Evolutionary conservation across 2,329 filamentous ascomycete species (phyloP).

Genomic region (Chalara sp.): DNA sequence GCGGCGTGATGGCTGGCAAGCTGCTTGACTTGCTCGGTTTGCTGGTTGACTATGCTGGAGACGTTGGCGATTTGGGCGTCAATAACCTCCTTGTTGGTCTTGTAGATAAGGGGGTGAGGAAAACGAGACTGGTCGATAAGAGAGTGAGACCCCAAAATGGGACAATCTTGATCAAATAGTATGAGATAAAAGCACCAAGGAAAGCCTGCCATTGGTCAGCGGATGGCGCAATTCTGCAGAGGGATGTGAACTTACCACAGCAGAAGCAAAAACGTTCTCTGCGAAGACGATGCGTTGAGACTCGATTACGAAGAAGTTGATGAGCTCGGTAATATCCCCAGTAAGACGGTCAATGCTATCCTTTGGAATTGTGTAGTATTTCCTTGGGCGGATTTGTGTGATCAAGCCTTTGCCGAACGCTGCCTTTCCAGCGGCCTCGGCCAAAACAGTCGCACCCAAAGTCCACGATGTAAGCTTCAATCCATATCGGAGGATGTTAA

Average conservation of each 20-base stretch:
- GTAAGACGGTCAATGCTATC: constrained; percentile 55
- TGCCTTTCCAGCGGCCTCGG: constrained; percentile 55
- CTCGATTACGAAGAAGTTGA: constrained; percentile 69
- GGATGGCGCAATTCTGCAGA: neutral
- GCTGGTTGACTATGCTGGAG: constrained; percentile 50
- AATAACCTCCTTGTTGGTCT: constrained; percentile 63
- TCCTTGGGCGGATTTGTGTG: constrained; percentile 58
- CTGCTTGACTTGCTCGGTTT: constrained; percentile 55
- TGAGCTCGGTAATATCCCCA: constrained; percentile 58
- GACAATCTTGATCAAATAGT: constrained; percentile 63
- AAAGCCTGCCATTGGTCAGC: constrained; percentile 41
- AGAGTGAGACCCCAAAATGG: constrained; percentile 64
- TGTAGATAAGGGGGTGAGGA: constrained; percentile 58
- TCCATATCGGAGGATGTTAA: constrained; percentile 58
- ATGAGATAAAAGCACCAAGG: constrained; percentile 55
- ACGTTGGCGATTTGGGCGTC: constrained; percentile 54
- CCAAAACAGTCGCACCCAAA: constrained; percentile 51
- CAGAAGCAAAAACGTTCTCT: constrained; percentile 57
- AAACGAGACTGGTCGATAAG: constrained; percentile 50
- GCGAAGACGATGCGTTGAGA: constrained; percentile 61
- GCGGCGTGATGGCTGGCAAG: constrained; percentile 58
- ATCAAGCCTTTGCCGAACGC: constrained; percentile 55
- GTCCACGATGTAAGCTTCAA: constrained; percentile 61
- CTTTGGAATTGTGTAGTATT: constrained; percentile 60
- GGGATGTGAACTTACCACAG: constrained; percentile 41